Conservation (phyloP, 1,139 yeast species). For the Candida tropicalis region DNA sequence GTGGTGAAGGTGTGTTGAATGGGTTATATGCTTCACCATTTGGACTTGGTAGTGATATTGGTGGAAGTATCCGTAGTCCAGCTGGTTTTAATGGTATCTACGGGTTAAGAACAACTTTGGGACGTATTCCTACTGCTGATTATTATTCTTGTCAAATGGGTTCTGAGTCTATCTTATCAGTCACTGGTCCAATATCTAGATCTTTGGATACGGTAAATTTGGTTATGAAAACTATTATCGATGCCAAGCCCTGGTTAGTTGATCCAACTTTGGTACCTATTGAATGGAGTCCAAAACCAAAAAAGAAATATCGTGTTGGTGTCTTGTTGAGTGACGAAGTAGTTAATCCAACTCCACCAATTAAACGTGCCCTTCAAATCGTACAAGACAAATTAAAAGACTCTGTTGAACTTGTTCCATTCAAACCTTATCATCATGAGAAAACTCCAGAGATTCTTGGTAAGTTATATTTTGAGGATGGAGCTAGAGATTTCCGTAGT, state of each 20-base stretch:
- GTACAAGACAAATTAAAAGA: conserved; percentile 18
- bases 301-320: conserved; percentile 20
- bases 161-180: conserved; percentile 43
- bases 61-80: conserved; percentile 32
- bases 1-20: conserved; percentile 30
- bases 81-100: conserved; percentile 30
- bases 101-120: conserved; percentile 27
- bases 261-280: conserved; percentile 22
- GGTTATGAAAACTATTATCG: conserved; percentile 28
- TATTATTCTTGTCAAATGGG: conserved; percentile 25
- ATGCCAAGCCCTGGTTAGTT: conserved; percentile 25
- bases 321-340: conserved; percentile 20
- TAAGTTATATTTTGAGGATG: conserved; percentile 25
- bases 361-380: conserved; percentile 23
- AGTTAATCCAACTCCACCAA: conserved; percentile 26
- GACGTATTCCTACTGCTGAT: conserved; percentile 23
- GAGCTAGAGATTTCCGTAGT: conserved; percentile 23
- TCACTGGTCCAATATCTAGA: conserved; percentile 48
- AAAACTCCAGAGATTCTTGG: conserved; percentile 18
- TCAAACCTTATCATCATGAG: conserved; percentile 21
- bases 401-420: conserved; percentile 21
- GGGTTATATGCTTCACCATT: conserved; percentile 27
- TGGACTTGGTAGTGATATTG: conserved; percentile 34
- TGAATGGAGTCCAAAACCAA: conserved; percentile 20
- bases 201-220: conserved; percentile 28